These are phyloP conservation scores for Suillus subluteus DNA, from an alignment of 768 basidiomycete genomes.

Conservation along the genomic window DNA sequence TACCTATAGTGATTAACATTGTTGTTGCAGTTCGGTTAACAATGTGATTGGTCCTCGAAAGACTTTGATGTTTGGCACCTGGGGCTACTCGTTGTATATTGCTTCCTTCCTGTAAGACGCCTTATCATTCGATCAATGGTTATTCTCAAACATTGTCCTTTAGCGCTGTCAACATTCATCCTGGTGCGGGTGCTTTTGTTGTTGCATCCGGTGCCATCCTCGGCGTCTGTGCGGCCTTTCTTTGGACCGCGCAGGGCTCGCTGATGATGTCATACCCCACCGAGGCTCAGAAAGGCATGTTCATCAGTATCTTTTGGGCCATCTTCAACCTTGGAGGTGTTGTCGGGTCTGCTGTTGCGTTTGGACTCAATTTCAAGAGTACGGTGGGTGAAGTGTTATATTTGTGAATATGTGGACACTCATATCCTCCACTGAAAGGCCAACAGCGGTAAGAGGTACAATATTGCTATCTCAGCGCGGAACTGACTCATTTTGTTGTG, in stretches of 20 bases:
- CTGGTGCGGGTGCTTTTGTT: slow-evolving; percentile 47
- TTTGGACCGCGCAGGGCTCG: slow-evolving; percentile 57
- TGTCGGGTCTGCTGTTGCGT: slow-evolving; percentile 74
- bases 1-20: background rate
- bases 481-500: slow-evolving; percentile 4
- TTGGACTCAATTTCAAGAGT: slow-evolving; percentile 72
- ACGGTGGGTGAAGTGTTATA: slow-evolving; percentile 41
- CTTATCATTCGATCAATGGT: background rate
- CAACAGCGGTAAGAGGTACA: slow-evolving; percentile 30
- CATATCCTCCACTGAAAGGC: slow-evolving; percentile 18
- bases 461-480: background rate
- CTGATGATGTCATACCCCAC: slow-evolving; percentile 62
- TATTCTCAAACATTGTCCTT: slow-evolving; percentile 8
- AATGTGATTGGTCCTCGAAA: slow-evolving; percentile 62
- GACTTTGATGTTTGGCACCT: slow-evolving; percentile 53
- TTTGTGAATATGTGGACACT: background rate
- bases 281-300: slow-evolving; percentile 57
- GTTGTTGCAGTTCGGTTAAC: slow-evolving; percentile 61
- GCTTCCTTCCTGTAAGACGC: slow-evolving; percentile 46
- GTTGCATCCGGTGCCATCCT: slow-evolving; percentile 53
- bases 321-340: slow-evolving; percentile 85
- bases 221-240: slow-evolving; percentile 51
- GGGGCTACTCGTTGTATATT: slow-evolving; percentile 55
- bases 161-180: slow-evolving; percentile 49
- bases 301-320: slow-evolving; percentile 58